A percentile compares a stretch with the other conserved stretches of the same genome.
phyloP scores from a whole-genome alignment of 768 basidiomycete genomes.

The Scleroderma citrinum region DNA sequence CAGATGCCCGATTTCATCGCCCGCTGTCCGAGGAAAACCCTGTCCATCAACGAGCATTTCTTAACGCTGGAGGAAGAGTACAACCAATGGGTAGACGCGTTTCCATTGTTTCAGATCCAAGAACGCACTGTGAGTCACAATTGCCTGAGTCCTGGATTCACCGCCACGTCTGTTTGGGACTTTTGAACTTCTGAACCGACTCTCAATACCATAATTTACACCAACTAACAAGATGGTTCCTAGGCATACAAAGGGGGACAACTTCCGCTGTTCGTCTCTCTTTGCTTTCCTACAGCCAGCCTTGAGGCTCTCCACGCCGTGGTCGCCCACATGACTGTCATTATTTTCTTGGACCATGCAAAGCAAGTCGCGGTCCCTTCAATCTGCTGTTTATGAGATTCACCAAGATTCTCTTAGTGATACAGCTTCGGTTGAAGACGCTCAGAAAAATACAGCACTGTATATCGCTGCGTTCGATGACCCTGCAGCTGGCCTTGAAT shows the following conservation, averaged over 20 bases:
- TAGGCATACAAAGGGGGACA: constrained; percentile 20
- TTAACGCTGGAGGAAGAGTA: constrained; percentile 11
- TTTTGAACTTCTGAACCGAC: not conserved
- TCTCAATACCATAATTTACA: not conserved
- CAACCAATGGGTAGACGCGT: constrained; percentile 13
- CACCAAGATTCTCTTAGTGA: not conserved
- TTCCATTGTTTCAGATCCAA: constrained; percentile 9
- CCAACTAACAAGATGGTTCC: not conserved
- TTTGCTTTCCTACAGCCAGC: constrained; percentile 15
- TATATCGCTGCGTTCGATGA: not conserved
- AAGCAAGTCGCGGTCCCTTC: constrained; percentile 7
- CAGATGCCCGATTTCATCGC: constrained; percentile 3
- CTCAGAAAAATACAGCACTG: not conserved
- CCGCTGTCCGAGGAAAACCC: constrained; percentile 5
- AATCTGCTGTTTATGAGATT: not conserved
- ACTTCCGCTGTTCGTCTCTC: constrained; percentile 15
- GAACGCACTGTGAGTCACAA: constrained; percentile 10
- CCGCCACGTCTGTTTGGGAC: no score
- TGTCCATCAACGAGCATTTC: constrained; percentile 12
- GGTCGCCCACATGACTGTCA: constrained; percentile 15
- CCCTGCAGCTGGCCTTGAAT: not conserved
- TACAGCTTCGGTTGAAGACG: not conserved
- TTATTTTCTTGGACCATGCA: constrained; percentile 17
- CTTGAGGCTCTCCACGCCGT: constrained; percentile 11
- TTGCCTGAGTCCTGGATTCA: not conserved